A percentile compares a stretch with the other conserved stretches of the same genome.
phyloP scores from a whole-genome alignment of 1,139 yeast genomes.

The Zhuliangozyma parablackwelliae region DNA sequence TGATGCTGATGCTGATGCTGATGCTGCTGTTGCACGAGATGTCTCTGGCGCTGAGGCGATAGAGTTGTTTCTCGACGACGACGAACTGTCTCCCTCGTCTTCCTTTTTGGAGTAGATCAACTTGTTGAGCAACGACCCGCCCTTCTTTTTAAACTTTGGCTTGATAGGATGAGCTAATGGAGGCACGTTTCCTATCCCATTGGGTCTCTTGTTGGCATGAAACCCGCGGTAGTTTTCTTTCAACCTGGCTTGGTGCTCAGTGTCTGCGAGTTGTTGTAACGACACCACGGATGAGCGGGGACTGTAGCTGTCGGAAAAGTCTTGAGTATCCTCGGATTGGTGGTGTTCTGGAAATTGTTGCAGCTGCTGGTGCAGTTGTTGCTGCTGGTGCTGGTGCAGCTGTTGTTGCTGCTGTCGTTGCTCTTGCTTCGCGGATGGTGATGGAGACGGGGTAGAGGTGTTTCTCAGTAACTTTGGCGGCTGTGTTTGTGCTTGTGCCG shows the following conservation, averaged over 20 bases:
- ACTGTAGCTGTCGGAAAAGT: constrained; percentile 10
- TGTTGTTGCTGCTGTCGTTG: too few species aligned
- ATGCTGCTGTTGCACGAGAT: too few species aligned
- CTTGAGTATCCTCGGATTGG: constrained; percentile 6
- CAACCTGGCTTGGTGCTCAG: constrained; percentile 5
- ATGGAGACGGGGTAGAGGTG: too few species aligned
- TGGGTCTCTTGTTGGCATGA: constrained; percentile 36
- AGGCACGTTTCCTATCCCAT: constrained; percentile 33
- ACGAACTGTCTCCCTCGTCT: constrained; percentile 9
- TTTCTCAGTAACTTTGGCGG: too few species aligned
- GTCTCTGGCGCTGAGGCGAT: constrained; percentile 2
- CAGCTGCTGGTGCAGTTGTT: constrained; percentile 6
- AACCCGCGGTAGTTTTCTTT: constrained; percentile 45
- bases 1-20: constrained; percentile 4
- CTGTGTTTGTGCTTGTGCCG: too few species aligned
- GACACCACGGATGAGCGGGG: constrained; percentile 21
- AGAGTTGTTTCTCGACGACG: constrained; percentile 2
- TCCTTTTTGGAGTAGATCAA: constrained; percentile 45
- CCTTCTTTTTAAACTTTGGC: constrained; percentile 44
- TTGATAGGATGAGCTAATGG: constrained; percentile 50
- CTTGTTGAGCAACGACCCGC: constrained; percentile 43
- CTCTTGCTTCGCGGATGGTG: too few species aligned
- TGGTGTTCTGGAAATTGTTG: neutral
- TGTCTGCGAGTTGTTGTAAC: constrained; percentile 9
- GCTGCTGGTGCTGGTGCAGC: constrained; percentile 12